Base-by-base conservation (phyloP, 345 rosid genomes). In the Laguncularia racemosa region DNA sequence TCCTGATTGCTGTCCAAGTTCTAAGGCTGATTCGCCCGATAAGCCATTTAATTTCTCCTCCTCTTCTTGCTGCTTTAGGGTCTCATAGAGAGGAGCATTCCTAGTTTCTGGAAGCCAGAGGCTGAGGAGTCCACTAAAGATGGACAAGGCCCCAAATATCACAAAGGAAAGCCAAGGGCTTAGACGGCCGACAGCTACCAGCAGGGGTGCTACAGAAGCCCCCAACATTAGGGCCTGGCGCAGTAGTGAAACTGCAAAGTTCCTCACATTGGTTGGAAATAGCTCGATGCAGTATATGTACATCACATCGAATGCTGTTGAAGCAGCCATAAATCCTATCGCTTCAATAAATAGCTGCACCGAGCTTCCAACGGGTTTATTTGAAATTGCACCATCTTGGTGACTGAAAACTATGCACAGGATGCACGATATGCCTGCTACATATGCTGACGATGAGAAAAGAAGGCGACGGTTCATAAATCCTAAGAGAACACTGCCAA, bases 231-330 rank as follows among this genome's bases (percentile, higher is more conserved):
- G 60, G 10, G 86, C 69, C 14, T 78, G 95, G 14, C 87, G 76
- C 67, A 82, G 40, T 16, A 73, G 56, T 5, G 95, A 77, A 58
- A 84, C 70, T 1, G 95, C 83, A 14, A 78, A 59, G 78, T 84
- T 86, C 69, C 96, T 86, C 12, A 82, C 85, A 46, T 73, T 82
- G 14, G 89, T 89, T 0, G 88, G 95, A 57, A 89, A 89, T 43
- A 86, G 87, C 80, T 89, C 91, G 0, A 82, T 80, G 4, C 74
- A 57, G 46, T 82, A 84, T 45, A 89, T 76, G 54, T 80, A 84
- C 16, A 76, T 4, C 10, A 89, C 81, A 18, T 86, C 79, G 53
- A 67, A 89, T 0, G 91, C 85, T 0, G 67, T 65, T 0, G 95
- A 74, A n/a, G 82, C 72, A 13, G 83, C 84, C 88, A 86, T 84